Base-by-base conservation (phyloP, 768 basidiomycete genomes). In the Hemileccinum rubropunctum region DNA sequence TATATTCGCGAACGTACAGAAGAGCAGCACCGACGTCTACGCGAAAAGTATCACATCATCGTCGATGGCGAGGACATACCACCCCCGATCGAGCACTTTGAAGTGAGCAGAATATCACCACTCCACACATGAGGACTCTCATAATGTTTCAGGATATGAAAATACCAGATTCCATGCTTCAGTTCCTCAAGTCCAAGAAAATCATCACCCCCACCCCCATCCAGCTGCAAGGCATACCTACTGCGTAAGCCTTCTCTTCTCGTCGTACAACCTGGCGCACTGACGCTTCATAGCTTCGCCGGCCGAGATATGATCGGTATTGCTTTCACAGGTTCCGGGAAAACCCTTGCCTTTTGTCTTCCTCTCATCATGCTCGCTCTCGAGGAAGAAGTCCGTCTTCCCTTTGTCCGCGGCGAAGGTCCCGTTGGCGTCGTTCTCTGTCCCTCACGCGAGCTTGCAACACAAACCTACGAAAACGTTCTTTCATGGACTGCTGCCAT, bases 241-340 rank as follows among this genome's bases (percentile, higher is more conserved):
- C 90, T 45, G 97, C 93, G 90, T 94, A 71, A 59, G 90, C 61
- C 15, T 38, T 26, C 62, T 32, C 56, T 14, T 12, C 41, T 32
- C 44, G 18, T 48, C 40, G 17, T 15, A 34, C 34, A 0, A 34
- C 20, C 30, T 12, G 28, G 28, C 45, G 40, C 35, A 52, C 53
- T 61, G 34, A 54, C 18, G 38, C 27, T 50, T 51, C 34, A 26
- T 63, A 94, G 93, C 30, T 98, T 98, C 67, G 74, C 93, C 44
- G 97, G 97, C 34, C 83, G 97, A 54, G 97, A 99, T 67, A 88
- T 98, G 73, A 99, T 98, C 56, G 97, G 97, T 17, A 98, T 99
- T 56, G 97, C 97, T 4, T 98, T 98, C 72, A 99, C 97, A 21
- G 97, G 97, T 34, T 98, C 95, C 0, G 97, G 97, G 14, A 99